Base-by-base conservation (phyloP, 345 rosid genomes). In the Acer negundo region DNA sequence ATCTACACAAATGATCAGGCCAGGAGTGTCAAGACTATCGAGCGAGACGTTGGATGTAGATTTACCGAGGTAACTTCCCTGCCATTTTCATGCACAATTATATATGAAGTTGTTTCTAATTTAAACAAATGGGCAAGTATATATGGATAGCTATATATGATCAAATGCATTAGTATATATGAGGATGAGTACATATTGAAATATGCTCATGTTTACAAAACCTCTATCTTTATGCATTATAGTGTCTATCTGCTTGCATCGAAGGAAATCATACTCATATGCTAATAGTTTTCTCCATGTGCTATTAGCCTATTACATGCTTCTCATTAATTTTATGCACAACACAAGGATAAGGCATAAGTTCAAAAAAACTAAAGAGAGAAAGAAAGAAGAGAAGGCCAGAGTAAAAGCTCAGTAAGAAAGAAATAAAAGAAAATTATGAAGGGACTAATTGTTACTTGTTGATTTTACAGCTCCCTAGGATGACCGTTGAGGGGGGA, bases 31-130 rank as follows among this genome's bases (percentile, higher is more conserved):
- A 86, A 51, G 84, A 68, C 79, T 20, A 86, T 91, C 58, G 99
- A 94, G 83, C 91, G 90, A 62, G 99, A 97, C 81, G 90, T 92
- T n/a, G 99, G 99, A n/a, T 87, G 89, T 86, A 83, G 84, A 76
- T 97, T 97, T 82, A 76, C 82, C 0, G 93, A 97, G 99, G 99
- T 96, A 61, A 47, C 56, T 26, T 44, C 62, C 44, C 77, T 55
- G 51, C 58, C 24, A 62, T 61, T 38, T 70, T 31, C 53, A 20
- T 66, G 53, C 31, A 49, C 40, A 51, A 51, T 31, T 72, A 22
- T 76, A 13, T 61, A 12, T 69, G n/a, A 61, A 31, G 28, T 44
- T 20, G 11, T 38, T 59, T 58, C 10, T 22, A 17, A 8, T 58
- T 56, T 38, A 13, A 58, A 23, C 6, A 15, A 55, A 35, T 35